These are phyloP conservation scores for Quercus agrifolia DNA, from an alignment of 306 rosid genomes.

Conservation along the genomic window DNA sequence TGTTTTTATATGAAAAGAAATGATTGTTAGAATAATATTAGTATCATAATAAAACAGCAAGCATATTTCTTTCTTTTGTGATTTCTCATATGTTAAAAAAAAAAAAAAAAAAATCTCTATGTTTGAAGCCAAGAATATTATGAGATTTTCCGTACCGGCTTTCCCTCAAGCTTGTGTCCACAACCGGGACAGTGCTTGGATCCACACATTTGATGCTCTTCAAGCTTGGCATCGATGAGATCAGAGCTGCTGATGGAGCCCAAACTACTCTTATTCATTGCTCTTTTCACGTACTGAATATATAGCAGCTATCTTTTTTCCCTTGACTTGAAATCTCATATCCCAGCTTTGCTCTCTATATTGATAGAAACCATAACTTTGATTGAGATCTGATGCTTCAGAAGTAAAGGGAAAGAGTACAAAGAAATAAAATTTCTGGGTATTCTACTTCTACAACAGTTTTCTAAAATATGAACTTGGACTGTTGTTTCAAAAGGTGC, in stretches of 20 bases:
- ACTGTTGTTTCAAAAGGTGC: conserved; percentile 7
- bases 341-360: conserved; percentile 27
- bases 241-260: conserved; percentile 66
- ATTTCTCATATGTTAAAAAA: conserved; percentile 15
- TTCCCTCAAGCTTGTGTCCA: conserved; percentile 83
- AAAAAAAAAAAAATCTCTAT: conserved; percentile 5
- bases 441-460: not conserved
- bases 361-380: conserved; percentile 6
- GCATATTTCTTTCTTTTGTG: conserved; percentile 10
- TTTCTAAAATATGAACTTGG: conserved; percentile 9
- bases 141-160: conserved; percentile 56
- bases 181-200: conserved; percentile 97
- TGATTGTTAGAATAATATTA: not conserved
- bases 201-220: conserved; percentile 94
- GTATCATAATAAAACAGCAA: conserved; percentile 6
- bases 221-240: conserved; percentile 95
- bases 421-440: conserved; percentile 13
- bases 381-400: conserved; percentile 4
- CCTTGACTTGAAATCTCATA: conserved; percentile 19
- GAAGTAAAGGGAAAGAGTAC: not conserved
- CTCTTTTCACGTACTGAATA: not conserved
- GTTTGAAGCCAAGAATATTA: conserved; percentile 41
- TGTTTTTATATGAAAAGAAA: not conserved
- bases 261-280: conserved; percentile 50
- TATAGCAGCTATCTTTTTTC: too few relatives aligned